Conservation (phyloP, 2,329 filamentous ascomycete species). For the Aspergillus oerlinghausenensis region DNA sequence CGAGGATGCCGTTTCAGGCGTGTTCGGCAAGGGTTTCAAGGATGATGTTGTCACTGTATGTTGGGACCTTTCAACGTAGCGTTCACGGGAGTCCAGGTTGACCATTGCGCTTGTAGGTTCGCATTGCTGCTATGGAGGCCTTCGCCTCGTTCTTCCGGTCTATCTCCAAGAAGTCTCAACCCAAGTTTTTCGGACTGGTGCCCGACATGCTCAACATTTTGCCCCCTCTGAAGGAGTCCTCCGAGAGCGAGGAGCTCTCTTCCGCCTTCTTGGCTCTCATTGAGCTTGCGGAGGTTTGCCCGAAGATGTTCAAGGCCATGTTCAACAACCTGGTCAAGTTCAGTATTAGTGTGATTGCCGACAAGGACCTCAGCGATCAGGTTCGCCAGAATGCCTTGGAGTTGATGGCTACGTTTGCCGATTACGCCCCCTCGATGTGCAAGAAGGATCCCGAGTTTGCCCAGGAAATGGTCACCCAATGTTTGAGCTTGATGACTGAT, state of each 20-base stretch:
- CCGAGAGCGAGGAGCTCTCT: constrained; percentile 85
- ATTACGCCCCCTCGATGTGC: constrained; percentile 91
- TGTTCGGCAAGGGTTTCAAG: constrained; percentile 88
- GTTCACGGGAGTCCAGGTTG: constrained; percentile 8
- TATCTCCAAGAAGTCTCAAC: constrained; percentile 78
- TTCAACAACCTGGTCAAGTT: constrained; percentile 92
- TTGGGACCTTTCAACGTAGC: background rate
- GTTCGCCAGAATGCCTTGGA: constrained; percentile 93
- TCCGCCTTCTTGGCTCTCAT: constrained; percentile 88
- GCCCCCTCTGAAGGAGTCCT: constrained; percentile 84
- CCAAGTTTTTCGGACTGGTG: constrained; percentile 81
- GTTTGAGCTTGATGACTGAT: constrained; percentile 95
- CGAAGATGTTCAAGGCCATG: constrained; percentile 95
- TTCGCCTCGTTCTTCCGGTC: constrained; percentile 95
- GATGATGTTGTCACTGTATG: constrained; percentile 75
- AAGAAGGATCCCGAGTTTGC: constrained; percentile 90
- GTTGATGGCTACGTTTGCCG: constrained; percentile 96
- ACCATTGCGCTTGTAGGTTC: constrained; percentile 56
- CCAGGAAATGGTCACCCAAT: constrained; percentile 96
- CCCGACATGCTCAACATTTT: constrained; percentile 92
- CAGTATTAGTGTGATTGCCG: constrained; percentile 86
- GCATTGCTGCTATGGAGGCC: constrained; percentile 90
- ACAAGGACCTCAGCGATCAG: constrained; percentile 88
- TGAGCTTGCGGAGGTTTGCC: constrained; percentile 87
- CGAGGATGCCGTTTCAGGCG: constrained; percentile 79